Evolutionary conservation across 164 flowering plant genomes (phyloP), one percentile per base, ranked within the genome.

Genomic region (Chloranthus sessilifolius): DNA sequence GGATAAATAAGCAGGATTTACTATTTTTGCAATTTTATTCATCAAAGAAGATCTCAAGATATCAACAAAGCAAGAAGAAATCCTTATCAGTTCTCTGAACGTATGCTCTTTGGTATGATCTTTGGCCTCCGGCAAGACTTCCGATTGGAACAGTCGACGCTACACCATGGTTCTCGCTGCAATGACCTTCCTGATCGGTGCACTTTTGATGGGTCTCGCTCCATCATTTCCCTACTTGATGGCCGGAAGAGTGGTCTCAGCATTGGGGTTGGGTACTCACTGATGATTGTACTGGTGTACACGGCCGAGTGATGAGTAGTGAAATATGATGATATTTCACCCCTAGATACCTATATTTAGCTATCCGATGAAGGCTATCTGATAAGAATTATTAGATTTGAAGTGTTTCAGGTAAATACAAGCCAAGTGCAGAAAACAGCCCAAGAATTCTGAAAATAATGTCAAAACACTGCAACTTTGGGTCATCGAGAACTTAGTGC

Each of bases 251-350:
- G 54, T 71, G 0, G 52, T 82, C 2, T 92, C 95, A 23, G 96
- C 96, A 8, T 91, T 9, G 98, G 91, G 5, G 92, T 85, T 3
- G 96, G 92, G 3, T 91, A 71, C 68, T 59, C 98, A 11, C 79
- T 91, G 43, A 80, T 85, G 89, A 79, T 87, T 2, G 82, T 88
- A 0, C 95, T 95, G 0, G 78, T 86, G n/a, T n/a, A n/a, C n/a
- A n/a, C n/a, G n/a, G n/a, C n/a, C n/a, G n/a, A n/a, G n/a, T n/a
- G n/a, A n/a, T n/a, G n/a, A n/a, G n/a, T n/a, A n/a, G n/a, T n/a
- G n/a, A n/a, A n/a, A n/a, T n/a, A n/a, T n/a, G n/a, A n/a, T n/a
- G n/a, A n/a, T n/a, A n/a, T n/a, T n/a, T n/a, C n/a, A n/a, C n/a
- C n/a, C n/a, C n/a, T n/a, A n/a, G n/a, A n/a, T n/a, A n/a, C n/a